Percentiles rank a stretch among this genome's conserved stretches.
Conservation (phyloP, 208 protist species). For the Balamuthia mandrillaris region DNA sequence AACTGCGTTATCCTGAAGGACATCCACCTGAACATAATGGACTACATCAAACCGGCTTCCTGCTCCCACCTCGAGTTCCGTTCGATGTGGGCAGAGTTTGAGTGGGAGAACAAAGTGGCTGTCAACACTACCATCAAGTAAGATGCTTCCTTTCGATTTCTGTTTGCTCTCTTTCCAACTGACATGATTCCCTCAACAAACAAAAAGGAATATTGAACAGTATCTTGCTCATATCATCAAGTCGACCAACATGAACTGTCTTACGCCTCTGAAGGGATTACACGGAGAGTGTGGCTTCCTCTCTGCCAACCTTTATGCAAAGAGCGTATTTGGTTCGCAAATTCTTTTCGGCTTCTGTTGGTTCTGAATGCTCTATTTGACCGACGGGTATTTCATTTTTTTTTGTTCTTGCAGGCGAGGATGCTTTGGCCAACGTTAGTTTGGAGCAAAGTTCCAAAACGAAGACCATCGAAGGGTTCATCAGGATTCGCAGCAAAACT, state of each 20-base stretch:
- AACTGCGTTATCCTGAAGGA: conserved; percentile 91
- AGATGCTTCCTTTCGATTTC: too few species aligned
- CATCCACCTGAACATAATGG: conserved; percentile 95
- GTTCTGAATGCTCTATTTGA: too few species aligned
- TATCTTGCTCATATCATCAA: conserved; percentile 86
- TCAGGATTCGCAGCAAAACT: conserved; percentile 93
- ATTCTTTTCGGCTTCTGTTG: neutral
- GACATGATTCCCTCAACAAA: too few species aligned
- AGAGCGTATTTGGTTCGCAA: conserved; percentile 84
- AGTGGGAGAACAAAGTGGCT: conserved; percentile 97
- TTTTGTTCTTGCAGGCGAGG: conserved; percentile 70
- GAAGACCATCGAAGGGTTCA: conserved; percentile 86
- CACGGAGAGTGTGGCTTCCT: conserved; percentile 87
- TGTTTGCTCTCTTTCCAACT: too few species aligned
- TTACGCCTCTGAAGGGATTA: conserved; percentile 70
- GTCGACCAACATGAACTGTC: conserved; percentile 90
- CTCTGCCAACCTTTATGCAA: conserved; percentile 94
- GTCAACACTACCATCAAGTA: conserved; percentile 80
- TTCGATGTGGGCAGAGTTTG: conserved; percentile 95
- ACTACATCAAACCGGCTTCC: conserved; percentile 90
- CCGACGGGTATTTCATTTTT: neutral
- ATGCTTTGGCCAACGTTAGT: conserved; percentile 93
- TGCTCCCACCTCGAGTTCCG: conserved; percentile 87
- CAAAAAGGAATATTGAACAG: conserved; percentile 67
- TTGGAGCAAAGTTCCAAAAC: conserved; percentile 65